Evolutionary conservation across 2,329 filamentous ascomycete species (phyloP).

Genomic region (Endocalyx cinctus): DNA sequence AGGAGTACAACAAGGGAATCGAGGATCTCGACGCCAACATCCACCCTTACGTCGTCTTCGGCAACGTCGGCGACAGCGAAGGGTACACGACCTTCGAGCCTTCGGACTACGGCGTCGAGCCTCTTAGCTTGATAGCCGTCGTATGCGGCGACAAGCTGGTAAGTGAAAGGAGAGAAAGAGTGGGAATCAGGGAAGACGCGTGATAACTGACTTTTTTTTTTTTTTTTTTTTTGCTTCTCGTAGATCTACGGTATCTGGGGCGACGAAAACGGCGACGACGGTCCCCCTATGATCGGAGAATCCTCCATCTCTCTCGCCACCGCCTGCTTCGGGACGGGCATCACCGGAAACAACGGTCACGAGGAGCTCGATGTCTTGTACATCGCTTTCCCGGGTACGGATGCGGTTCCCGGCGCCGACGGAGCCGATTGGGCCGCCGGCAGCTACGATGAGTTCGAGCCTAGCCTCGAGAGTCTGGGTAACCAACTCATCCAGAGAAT

Average conservation of each 20-base stretch:
- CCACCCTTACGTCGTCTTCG: conserved; percentile 46
- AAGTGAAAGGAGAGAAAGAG: no score
- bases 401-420: conserved; percentile 50
- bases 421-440: conserved; percentile 52
- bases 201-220: no score
- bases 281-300: conserved; percentile 48
- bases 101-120: conserved; percentile 34
- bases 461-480: conserved; percentile 46
- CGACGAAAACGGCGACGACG: conserved; percentile 54
- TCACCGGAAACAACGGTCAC: conserved; percentile 54
- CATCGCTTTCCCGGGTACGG: conserved; percentile 53
- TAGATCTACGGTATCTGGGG: conserved; percentile 57
- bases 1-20: conserved; percentile 25
- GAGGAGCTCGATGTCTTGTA: conserved; percentile 55
- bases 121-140: conserved; percentile 46
- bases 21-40: conserved; percentile 41
- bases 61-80: conserved; percentile 32
- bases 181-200: no score
- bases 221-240: not conserved
- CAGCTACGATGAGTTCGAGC: conserved; percentile 45
- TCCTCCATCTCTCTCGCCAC: conserved; percentile 54
- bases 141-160: conserved; percentile 44
- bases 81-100: conserved; percentile 33
- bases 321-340: conserved; percentile 47
- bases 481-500: conserved; percentile 44